Evolutionary conservation across 768 basidiomycete species (phyloP), one percentile per base, ranked within the genome.

Genomic region (Boletus sp.): DNA sequence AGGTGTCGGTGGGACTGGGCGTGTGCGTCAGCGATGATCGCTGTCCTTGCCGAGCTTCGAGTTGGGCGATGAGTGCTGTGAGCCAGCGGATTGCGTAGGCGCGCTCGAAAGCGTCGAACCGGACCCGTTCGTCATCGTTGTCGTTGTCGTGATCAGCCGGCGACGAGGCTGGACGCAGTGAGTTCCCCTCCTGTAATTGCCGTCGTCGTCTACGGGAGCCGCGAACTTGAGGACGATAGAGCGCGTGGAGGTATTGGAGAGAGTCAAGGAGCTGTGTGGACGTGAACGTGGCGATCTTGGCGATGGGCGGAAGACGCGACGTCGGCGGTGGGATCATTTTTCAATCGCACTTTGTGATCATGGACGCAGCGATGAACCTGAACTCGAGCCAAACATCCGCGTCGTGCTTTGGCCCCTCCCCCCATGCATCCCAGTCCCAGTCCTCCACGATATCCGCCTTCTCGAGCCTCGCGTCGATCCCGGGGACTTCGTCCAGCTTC

Each of bases 71-170:
- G 46, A 93, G 76, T 3, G 79, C 73, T 5, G 82, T 88, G 14
- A 93, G 75, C 92, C 92, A 95, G 54, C 78, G 80, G 4, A 90
- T 77, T 0, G 85, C 77, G 50, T 85, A 84, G 1, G 79, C 67
- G 9, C 85, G 79, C 69, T 94, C 92, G 66, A 87, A 93, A 1
- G 74, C 51, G 64, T 93, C 90, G 0, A 71, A 68, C 42, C 79
- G 76, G 23, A 83, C 57, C 1, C 8, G 21, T 19, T 75, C 35
- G n/a, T 60, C 48, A 40, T 47, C 39, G 3, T 25, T 25, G 41
- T 44, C 41, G 47, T 50, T 21, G 15, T 39, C 23, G 25, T 19
- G 23, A 25, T 25, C 21, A 17, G 17, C 30, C 7, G 11, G 25
- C 17, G 45, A 32, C 9, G 5, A 25, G 9, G 10, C 15, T 27